Evolutionary conservation across 208 protist species (phyloP).

Genomic region (Trypanosoma congolense): DNA sequence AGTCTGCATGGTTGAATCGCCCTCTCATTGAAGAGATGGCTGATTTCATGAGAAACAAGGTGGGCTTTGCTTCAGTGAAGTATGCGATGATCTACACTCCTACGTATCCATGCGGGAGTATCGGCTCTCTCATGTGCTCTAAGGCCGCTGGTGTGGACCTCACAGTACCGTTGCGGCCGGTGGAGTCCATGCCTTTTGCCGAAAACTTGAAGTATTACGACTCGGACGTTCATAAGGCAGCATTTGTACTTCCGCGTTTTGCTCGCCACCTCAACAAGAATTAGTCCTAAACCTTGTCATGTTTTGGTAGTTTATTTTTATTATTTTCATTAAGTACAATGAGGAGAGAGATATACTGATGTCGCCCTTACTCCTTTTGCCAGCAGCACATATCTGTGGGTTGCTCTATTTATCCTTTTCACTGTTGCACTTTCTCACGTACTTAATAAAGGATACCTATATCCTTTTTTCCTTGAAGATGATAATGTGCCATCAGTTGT

Average conservation of each 20-base stretch:
- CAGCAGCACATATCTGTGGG: no score
- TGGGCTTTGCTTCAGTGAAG: conserved; percentile 80
- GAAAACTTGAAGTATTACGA: conserved; percentile 85
- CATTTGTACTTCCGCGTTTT: conserved; percentile 82
- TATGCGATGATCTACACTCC: conserved; percentile 92
- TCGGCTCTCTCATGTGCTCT: conserved; percentile 82
- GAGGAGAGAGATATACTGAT: no score
- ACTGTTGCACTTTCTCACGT: no score
- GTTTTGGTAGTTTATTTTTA: neutral
- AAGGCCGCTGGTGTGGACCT: conserved; percentile 62
- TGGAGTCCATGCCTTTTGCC: conserved; percentile 63
- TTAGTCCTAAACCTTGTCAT: conserved; percentile 12
- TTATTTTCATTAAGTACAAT: no score
- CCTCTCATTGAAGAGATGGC: conserved; percentile 88
- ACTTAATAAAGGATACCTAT: no score
- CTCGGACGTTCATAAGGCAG: conserved; percentile 71
- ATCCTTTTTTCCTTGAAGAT: no score
- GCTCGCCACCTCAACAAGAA: conserved; percentile 57
- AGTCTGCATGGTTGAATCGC: conserved; percentile 91
- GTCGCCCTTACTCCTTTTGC: no score
- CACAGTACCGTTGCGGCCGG: conserved; percentile 48
- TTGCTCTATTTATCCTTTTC: no score
- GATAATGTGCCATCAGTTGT: no score
- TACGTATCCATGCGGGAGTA: conserved; percentile 92
- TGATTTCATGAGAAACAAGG: conserved; percentile 64